Base-by-base conservation (phyloP, 768 basidiomycete genomes). In the Agaricus blazei region DNA sequence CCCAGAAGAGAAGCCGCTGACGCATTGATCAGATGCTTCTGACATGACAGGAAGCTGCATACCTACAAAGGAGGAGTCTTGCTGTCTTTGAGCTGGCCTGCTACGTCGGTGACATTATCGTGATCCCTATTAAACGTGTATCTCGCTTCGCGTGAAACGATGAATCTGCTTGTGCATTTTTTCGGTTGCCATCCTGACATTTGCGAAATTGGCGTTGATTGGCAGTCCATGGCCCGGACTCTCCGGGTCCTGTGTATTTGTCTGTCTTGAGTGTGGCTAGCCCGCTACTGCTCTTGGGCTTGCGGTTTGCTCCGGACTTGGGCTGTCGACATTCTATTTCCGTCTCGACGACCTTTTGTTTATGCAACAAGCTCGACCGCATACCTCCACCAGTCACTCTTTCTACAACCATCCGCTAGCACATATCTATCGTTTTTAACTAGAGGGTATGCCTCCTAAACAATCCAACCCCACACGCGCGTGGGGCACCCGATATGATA, bases 401-500 rank as follows among this genome's bases (percentile, higher is more conserved):
- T 62, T 59, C 62, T 57, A 58, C 54, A 52, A 50, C 48, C 38
- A 43, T 52, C 34, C 53, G 43, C 60, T 62, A 59, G 58, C 62
- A 55, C 54, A 46, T 50, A 50, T 54, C 52, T 52, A 55, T 48
- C 46, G 44, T 62, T 56, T 49, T 56, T 49, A 60, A 51, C 51
- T 64, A 64, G 63, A 60, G 59, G 56, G 60, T 60, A 83, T 80
- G 80, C 73, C 77, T 52, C 73, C 67, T 56, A 78, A 76, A 63
- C 61, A 64, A 59, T 63, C 64, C 52, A 65, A 67, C 60, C 71
- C 65, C 41, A 65, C 71, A 54, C 75, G 83, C 53, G 66, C 81
- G 56, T 88, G 87, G 87, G 86, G 86, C 41, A 85, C 84, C 60
- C 85, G 86, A 64, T 88, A 84, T 57, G 85, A 87, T 67, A 78